These are phyloP conservation scores for Solanum sejunctum DNA, from an alignment of 257 asterid genomes.

Conservation along the genomic window DNA sequence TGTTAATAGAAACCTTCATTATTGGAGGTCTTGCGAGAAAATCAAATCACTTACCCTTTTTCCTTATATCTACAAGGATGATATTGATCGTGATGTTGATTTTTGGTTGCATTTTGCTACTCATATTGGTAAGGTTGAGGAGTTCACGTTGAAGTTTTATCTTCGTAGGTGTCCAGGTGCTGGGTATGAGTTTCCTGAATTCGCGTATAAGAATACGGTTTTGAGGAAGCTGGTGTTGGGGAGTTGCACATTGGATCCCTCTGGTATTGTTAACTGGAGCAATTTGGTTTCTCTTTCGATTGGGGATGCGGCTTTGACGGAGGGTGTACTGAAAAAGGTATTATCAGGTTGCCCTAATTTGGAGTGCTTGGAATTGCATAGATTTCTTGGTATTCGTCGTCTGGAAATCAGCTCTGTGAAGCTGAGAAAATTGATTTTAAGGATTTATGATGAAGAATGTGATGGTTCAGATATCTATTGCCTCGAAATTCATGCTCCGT, in stretches of 20 bases:
- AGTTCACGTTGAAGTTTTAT: neutral
- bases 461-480: neutral
- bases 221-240: neutral
- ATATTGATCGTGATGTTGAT: neutral
- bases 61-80: neutral
- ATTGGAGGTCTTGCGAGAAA: neutral
- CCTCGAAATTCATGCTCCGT: neutral
- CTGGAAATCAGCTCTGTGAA: neutral
- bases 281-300: neutral
- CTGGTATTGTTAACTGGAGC: neutral
- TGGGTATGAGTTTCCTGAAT: neutral
- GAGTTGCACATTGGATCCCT: neutral
- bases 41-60: neutral
- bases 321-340: neutral
- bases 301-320: neutral
- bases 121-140: neutral
- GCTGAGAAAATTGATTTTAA: neutral
- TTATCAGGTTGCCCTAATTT: neutral
- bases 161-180: fast-evolving
- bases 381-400: neutral
- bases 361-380: neutral
- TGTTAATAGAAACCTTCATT: neutral
- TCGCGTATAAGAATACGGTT: neutral
- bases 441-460: neutral
- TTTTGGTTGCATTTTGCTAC: neutral